Evolutionary conservation across 2,329 filamentous ascomycete species (phyloP), one percentile per base, ranked within the genome.

Genomic region (Teratosphaeriaceae sp.): DNA sequence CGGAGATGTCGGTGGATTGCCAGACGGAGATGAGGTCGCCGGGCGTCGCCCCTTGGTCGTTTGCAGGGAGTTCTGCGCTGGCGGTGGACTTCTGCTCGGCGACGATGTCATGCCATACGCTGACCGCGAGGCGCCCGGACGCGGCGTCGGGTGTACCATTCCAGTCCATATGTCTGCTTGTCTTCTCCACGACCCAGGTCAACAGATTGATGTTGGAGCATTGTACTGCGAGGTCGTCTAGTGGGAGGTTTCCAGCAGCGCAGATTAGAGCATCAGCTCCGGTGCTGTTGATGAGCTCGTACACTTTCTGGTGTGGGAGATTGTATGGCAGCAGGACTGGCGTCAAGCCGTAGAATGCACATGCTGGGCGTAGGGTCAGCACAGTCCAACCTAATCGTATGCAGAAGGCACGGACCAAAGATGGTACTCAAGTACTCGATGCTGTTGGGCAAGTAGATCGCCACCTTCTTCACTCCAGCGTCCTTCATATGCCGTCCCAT

Each of bases 131-230:
- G 48, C 75, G 80, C 44, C 83, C 78, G 13, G 83, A 83, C 44
- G 83, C 82, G 40, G 85, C 84, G 58, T 84, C 78, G 9, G 89
- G 88, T 2, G 89, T 79, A 60, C 90, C 86, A 55, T 87, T 89
- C 89, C 90, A 98, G 65, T 95, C 89, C 75, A 98, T 84, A 61
- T 97, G 90, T 54, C 80, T 79, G 69, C 82, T 96, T 31, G 88
- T 88, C 58, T 88, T 79, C 56, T 96, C 90, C 4, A 94, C 88
- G 11, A 96, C 89, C 87, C 89, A 97, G 54, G 96, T 78, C 23
- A 95, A 74, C 53, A 88, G 80, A 48, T 81, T 82, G 35, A 98
- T 74, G 27, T 76, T 74, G 4, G 82, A 75, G 56, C 85, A 88
- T 41, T 72, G 75, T 56, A 82, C 78, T 40, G 80, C 75, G 11